phyloP scores from a whole-genome alignment of 2,329 filamentous ascomycete species.

The Aspergillus sergii region DNA sequence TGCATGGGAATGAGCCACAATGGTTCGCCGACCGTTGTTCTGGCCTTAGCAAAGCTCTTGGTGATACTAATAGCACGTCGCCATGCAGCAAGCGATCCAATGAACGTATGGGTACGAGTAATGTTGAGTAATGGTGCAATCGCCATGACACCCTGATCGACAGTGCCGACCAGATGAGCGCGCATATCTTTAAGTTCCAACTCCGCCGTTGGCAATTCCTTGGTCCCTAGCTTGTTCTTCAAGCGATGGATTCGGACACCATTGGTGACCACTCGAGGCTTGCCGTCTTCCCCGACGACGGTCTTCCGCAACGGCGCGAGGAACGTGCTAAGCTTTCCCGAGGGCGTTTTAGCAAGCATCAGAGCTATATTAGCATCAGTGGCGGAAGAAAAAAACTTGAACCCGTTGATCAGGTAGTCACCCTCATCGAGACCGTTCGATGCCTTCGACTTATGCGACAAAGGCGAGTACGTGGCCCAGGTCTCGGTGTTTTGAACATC shows the following conservation, averaged over 20 bases:
- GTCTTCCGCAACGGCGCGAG: conserved; percentile 59
- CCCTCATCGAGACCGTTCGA: conserved; percentile 21
- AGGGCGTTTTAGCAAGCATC: conserved; percentile 62
- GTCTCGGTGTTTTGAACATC: conserved; percentile 72
- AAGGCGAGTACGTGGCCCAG: conserved; percentile 46
- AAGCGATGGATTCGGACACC: conserved; percentile 68
- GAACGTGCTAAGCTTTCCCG: conserved; percentile 62
- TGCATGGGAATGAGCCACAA: conserved; percentile 46
- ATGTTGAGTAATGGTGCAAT: conserved; percentile 71
- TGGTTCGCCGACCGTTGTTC: conserved; percentile 39
- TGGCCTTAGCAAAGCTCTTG: conserved; percentile 44
- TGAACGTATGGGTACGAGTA: conserved; percentile 52
- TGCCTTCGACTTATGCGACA: conserved; percentile 9
- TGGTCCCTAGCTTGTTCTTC: conserved; percentile 74
- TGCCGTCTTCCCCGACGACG: conserved; percentile 2
- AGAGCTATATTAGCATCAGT: conserved; percentile 68
- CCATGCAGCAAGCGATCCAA: conserved; percentile 41
- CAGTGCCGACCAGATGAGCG: conserved; percentile 66
- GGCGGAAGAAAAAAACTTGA: conserved; percentile 73
- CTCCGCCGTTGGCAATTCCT: conserved; percentile 71
- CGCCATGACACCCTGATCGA: conserved; percentile 68
- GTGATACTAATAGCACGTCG: conserved; percentile 44
- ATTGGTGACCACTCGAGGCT: conserved; percentile 54
- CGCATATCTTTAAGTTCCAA: conserved; percentile 66
- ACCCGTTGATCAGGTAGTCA: conserved; percentile 58